These are phyloP conservation scores for Globisporangium iwayamae DNA, from an alignment of 352 stramenopile genomes.

Conservation along the genomic window DNA sequence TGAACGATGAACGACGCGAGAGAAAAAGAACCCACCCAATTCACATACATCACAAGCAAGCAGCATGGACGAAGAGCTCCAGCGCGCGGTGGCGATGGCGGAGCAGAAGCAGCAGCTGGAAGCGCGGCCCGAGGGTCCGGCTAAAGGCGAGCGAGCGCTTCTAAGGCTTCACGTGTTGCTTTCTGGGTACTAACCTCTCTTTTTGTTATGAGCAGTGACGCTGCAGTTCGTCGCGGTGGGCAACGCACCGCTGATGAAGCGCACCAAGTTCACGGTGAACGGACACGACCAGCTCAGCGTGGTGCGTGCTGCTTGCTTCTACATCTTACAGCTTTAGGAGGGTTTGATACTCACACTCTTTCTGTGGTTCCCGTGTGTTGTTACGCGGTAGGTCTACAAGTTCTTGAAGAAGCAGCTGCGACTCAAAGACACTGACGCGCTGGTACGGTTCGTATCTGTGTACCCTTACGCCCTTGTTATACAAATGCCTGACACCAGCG, in stretches of 20 bases:
- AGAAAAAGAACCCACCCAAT: constrained; percentile 8
- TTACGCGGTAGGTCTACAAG: constrained; percentile 60
- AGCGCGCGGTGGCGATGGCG: not conserved
- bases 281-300: constrained; percentile 72
- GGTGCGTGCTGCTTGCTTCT: constrained; percentile 25
- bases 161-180: not conserved
- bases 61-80: constrained; percentile 7
- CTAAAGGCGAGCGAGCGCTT: constrained; percentile 13
- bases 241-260: constrained; percentile 82
- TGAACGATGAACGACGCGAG: not conserved
- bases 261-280: constrained; percentile 85
- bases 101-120: not conserved
- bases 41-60: too few species aligned
- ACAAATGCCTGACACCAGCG: not conserved
- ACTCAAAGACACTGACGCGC: constrained; percentile 64
- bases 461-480: not conserved
- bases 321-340: too few species aligned
- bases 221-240: constrained; percentile 82
- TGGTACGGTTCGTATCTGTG: constrained; percentile 30
- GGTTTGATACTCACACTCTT: not conserved
- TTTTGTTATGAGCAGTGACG: constrained; percentile 44
- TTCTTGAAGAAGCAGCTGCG: constrained; percentile 82
- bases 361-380: not conserved
- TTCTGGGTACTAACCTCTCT: not conserved
- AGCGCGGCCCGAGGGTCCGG: constrained; percentile 15